Conservation (phyloP, 176 grass and related monocot species). For the Eleusine indica region DNA sequence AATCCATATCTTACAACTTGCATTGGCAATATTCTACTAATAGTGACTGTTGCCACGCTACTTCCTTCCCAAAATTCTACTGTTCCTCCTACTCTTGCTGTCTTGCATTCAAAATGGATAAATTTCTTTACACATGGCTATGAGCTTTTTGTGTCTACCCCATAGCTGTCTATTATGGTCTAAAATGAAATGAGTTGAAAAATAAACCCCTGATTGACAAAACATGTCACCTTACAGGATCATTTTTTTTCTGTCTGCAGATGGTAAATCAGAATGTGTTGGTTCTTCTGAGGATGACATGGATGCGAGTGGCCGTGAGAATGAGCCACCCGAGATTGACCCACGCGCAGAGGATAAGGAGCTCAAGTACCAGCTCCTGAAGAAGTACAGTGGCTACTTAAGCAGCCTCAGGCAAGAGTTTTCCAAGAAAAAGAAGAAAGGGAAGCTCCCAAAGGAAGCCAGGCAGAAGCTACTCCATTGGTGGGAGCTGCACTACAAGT, state of each 20-base stretch:
- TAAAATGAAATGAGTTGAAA: slow-evolving; percentile 32
- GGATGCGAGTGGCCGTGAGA: slow-evolving; percentile 64
- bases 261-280: slow-evolving; percentile 71
- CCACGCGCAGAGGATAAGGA: slow-evolving; percentile 62
- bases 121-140: slow-evolving; percentile 34
- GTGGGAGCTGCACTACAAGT: slow-evolving; percentile 86
- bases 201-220: slow-evolving; percentile 29
- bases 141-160: slow-evolving; percentile 30
- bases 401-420: slow-evolving; percentile 85
- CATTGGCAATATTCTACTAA: slow-evolving; percentile 1
- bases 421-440: slow-evolving; percentile 92
- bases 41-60: slow-evolving; percentile 19
- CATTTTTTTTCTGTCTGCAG: slow-evolving; percentile 41
- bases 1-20: not conserved
- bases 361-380: slow-evolving; percentile 74
- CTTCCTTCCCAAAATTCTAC: slow-evolving; percentile 23
- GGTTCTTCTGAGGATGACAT: slow-evolving; percentile 86
- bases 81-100: not conserved
- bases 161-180: slow-evolving; percentile 33
- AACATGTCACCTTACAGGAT: slow-evolving; percentile 24
- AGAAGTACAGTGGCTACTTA: slow-evolving; percentile 79
- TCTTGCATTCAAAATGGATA: slow-evolving; percentile 24
- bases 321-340: slow-evolving; percentile 63
- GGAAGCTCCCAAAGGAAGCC: slow-evolving; percentile 83
- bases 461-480: slow-evolving; percentile 78